Conservation (phyloP, 208 protist species). For the Entamoeba nuttalli region DNA sequence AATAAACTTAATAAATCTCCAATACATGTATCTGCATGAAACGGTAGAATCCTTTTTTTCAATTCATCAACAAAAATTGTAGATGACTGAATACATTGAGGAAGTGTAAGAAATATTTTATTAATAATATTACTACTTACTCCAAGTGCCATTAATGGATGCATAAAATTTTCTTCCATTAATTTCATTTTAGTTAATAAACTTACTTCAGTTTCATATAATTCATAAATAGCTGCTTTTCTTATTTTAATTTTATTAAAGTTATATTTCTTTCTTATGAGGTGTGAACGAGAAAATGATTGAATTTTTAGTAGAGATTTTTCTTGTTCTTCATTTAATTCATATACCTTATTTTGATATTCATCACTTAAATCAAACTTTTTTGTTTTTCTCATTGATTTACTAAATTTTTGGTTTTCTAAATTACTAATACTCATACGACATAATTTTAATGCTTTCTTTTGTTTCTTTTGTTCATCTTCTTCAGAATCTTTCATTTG, state of each 20-base stretch:
- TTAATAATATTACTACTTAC: neutral
- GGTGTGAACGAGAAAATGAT: neutral
- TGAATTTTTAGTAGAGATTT: neutral
- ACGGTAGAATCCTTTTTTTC: neutral
- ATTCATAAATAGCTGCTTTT: neutral
- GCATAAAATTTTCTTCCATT: neutral
- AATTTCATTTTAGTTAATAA: neutral
- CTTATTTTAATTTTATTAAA: neutral
- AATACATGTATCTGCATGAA: neutral
- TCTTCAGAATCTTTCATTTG: too few species aligned
- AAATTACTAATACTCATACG: too few species aligned
- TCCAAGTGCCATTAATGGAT: neutral
- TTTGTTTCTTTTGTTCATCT: too few species aligned
- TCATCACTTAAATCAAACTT: too few species aligned
- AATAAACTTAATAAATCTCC: neutral
- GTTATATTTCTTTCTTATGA: neutral
- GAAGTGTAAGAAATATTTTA: neutral
- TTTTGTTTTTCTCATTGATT: neutral
- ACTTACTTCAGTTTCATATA: neutral
- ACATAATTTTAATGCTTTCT: too few species aligned
- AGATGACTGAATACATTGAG: neutral
- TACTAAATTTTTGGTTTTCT: too few species aligned
- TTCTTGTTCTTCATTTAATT: neutral
- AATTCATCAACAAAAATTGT: neutral
- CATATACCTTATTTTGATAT: neutral